These are phyloP conservation scores for Blastomyces silverae DNA, from an alignment of 2,329 filamentous ascomycete species.

Conservation along the genomic window DNA sequence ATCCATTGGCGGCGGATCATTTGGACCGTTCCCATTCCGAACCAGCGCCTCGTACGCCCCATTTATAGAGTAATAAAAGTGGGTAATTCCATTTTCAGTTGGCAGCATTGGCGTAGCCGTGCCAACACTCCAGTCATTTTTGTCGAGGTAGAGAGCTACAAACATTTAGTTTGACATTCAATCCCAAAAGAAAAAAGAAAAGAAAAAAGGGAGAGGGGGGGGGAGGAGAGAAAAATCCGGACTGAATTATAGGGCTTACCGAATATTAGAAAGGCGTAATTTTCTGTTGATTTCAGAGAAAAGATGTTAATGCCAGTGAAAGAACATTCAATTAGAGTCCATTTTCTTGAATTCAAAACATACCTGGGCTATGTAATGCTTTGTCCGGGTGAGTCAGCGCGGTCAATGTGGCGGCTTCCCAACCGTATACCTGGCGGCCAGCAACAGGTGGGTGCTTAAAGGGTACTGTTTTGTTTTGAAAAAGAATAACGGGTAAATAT, in stretches of 20 bases:
- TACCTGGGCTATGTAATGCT: background rate
- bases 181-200: no score
- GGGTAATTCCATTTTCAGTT: background rate
- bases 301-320: background rate
- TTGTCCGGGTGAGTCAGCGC: background rate
- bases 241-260: background rate
- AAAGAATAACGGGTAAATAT: background rate
- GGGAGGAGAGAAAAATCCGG: background rate
- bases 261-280: slow-evolving; percentile 2
- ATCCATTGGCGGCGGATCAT: background rate
- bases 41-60: background rate
- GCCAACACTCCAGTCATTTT: background rate
- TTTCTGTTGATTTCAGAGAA: background rate
- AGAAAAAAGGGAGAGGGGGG: background rate
- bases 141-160: background rate
- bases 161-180: background rate
- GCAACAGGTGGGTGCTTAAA: background rate
- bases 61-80: background rate
- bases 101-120: background rate
- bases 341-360: background rate
- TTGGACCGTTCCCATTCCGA: background rate
- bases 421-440: background rate
- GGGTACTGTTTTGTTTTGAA: background rate
- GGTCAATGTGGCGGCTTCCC: background rate
- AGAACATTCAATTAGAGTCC: background rate